Evolutionary conservation across 805 yeast species (phyloP), one percentile per base, ranked within the genome.

Genomic region (Hyphopichia homilentoma): DNA sequence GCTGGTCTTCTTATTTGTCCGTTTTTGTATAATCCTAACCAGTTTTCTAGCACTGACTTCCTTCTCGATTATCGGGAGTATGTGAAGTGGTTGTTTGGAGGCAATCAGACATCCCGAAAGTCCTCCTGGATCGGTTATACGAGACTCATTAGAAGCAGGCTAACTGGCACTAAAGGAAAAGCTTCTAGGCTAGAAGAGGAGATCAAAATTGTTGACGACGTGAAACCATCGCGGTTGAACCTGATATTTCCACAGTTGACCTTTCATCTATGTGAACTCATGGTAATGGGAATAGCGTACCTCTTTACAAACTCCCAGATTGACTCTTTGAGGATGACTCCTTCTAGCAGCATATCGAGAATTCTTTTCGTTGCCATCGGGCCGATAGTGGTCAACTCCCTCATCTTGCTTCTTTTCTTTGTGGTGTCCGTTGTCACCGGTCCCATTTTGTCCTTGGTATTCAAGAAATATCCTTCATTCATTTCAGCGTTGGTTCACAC

Each of bases 11-110:
- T 81, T 38, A 59, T 81, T 37, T 79, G 88, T 3, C 93, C 93
- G 5, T 81, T 80, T 44, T 54, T 83, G 25, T 84, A 77, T 60
- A 84, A 84, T 50, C 90, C 93, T 1, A 84, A 82, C 52, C 90
- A 84, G 47, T 83, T 80, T 43, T 70, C 78, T 4, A 77, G 80
- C 61, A 61, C 61, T 6, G 89, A 82, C 40, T 84, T 79, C 50
- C 81, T 84, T 47, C 56, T 80, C 33, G 90, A 84, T 54, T 83
- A 83, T 54, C 65, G 69, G 34, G 68, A 65, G 33, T 78, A 67
- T 40, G 54, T 81, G 34, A 48, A 45, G 22, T 74, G 79, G 79
- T 52, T 78, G 34, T 60, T 65, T 3, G 57, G 69, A 12, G 83
- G 83, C 16, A 77, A 75, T 47, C 62, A 72, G 4, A 59, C 50